These are phyloP conservation scores for Lentinula lateritia DNA, from an alignment of 768 basidiomycete species.

Conservation along the genomic window DNA sequence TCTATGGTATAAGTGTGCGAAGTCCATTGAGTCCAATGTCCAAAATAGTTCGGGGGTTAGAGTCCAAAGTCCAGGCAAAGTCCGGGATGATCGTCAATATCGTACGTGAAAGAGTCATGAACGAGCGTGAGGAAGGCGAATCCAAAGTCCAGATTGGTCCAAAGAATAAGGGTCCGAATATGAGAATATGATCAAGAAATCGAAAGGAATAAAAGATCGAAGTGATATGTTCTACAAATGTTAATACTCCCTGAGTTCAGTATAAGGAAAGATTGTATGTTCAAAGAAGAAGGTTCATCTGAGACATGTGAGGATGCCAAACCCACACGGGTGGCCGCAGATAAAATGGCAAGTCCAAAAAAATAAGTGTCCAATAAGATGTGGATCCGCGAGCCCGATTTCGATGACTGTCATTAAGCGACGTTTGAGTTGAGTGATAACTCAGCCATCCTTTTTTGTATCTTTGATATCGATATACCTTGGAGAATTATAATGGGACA, in stretches of 20 bases:
- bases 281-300: neutral
- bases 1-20: neutral
- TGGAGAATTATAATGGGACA: neutral
- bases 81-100: neutral
- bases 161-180: conserved; percentile 3
- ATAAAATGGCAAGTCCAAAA: neutral
- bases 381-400: conserved; percentile 2
- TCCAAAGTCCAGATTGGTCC: neutral
- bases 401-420: neutral
- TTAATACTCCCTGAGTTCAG: neutral
- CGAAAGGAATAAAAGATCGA: neutral
- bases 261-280: neutral
- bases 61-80: neutral
- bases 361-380: neutral
- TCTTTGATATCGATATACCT: conserved; percentile 17
- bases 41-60: neutral
- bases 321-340: neutral
- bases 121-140: conserved; percentile 7
- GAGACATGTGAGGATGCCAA: neutral
- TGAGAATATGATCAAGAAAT: neutral
- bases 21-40: neutral
- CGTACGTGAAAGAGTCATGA: neutral
- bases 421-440: conserved; percentile 10
- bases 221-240: neutral
- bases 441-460: conserved; percentile 19